Evolutionary conservation across 345 rosid genomes (phyloP).

Genomic region (Odontarrhena argentea): DNA sequence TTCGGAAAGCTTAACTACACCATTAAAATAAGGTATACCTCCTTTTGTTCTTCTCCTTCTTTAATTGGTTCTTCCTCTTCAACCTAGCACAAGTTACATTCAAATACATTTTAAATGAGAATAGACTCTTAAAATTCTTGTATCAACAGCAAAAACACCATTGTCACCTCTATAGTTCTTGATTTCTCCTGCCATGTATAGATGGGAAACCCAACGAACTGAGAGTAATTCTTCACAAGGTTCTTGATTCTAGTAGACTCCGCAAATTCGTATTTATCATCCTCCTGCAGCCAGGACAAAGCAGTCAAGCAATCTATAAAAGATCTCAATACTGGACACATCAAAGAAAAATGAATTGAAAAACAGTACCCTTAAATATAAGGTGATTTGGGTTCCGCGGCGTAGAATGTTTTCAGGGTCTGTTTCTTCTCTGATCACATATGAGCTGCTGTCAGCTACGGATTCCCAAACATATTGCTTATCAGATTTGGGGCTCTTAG

Average conservation of each 20-base stretch:
- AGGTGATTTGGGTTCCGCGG: conserved; percentile 94
- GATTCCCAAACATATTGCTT: conserved; percentile 98
- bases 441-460: conserved; percentile 86
- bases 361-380: conserved; percentile 70
- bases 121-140: not conserved
- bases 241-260: conserved; percentile 76
- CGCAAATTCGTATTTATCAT: conserved; percentile 89
- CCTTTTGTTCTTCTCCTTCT: conserved; percentile 81
- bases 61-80: conserved; percentile 88
- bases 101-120: not conserved
- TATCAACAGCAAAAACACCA: not conserved
- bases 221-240: conserved; percentile 95
- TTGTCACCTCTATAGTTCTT: conserved; percentile 80
- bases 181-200: conserved; percentile 96
- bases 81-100: conserved; percentile 51
- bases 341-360: not conserved
- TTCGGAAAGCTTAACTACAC: not conserved
- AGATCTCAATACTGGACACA: not conserved
- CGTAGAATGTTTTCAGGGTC: conserved; percentile 71
- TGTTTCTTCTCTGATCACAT: conserved; percentile 82
- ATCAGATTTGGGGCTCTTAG: conserved; percentile 93
- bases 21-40: conserved; percentile 47
- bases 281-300: conserved; percentile 53
- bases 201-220: conserved; percentile 96
- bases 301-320: not conserved